Conservation (phyloP, 106 monocot species). For the Phalaenopsis aphrodite region DNA sequence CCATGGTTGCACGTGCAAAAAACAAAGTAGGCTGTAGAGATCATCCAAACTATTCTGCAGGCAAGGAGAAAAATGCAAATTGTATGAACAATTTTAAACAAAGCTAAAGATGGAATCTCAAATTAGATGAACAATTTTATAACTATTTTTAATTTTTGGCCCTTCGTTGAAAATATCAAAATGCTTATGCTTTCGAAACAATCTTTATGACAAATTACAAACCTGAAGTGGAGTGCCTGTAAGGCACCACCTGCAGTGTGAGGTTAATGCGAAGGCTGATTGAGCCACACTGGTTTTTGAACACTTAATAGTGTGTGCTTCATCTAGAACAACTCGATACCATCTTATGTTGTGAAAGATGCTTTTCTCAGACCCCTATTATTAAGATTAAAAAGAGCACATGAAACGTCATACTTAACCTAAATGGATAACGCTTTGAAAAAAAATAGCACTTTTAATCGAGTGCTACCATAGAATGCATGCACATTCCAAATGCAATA, state of each 20-base stretch:
- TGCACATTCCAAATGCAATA: too few relatives aligned
- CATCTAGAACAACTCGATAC: conserved; percentile 83
- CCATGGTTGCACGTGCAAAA: conserved; percentile 85
- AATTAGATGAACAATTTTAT: background rate
- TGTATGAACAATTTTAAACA: background rate
- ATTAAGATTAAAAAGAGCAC: background rate
- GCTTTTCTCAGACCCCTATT: conserved; percentile 25
- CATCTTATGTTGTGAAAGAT: conserved; percentile 73
- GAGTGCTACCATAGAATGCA: background rate
- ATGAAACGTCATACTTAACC: background rate
- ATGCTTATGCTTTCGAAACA: background rate
- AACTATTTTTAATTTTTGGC: background rate
- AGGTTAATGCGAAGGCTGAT: conserved; percentile 50
- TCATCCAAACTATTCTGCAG: conserved; percentile 91
- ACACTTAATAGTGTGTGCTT: conserved; percentile 84
- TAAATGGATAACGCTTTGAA: too few relatives aligned
- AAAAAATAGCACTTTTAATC: background rate
- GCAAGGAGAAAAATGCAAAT: background rate
- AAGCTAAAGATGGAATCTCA: background rate
- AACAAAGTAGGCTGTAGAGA: conserved; percentile 88
- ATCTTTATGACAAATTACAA: background rate
- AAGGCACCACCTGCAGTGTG: conserved; percentile 82
- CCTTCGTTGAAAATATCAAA: background rate
- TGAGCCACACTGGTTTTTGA: conserved; percentile 61
- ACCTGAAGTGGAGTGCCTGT: conserved; percentile 95